Evolutionary conservation across 2,329 filamentous ascomycete genomes (phyloP), one percentile per base, ranked within the genome.

Genomic region (Diplocarpon mali): DNA sequence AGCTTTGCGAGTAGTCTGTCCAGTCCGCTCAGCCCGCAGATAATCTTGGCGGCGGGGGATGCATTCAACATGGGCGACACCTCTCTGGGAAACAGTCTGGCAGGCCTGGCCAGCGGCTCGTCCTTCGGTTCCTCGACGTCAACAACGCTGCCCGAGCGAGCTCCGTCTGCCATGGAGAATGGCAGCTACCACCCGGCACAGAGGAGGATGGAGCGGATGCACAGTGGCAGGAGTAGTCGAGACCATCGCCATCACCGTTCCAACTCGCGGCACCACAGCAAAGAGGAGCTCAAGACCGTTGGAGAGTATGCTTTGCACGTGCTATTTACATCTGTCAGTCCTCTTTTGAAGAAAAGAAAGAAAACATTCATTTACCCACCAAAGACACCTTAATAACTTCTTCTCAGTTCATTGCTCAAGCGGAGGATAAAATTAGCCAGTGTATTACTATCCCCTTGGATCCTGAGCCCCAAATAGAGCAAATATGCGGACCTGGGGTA

Each of bases 241-340:
- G 83, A 88, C 50, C 81, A 86, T 60, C 69, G 73, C 6, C 82
- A 84, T 59, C 79, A 89, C 59, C 75, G 73, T 53, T 75, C 73
- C 31, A 65, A 72, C 47, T 81, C 81, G 40, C 74, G 78, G 44
- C 77, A 82, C 57, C 68, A 72, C 42, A 71, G 80, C 55, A 76
- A 78, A 54, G 77, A 83, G 42, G 86, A 94, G 52, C 77, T 83
- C 53, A 94, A 90, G 65, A 95, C 89, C 0, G 89, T 95, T n/a
- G 89, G 88, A 44, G 92, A 98, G 69, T 96, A 95, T 74, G 92
- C 92, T 15, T 70, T 98, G 49, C 90, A 96, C 65, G 90, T 96
- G 56, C 70, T 98, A 35, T 95, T 96, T 65, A 96, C 92, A 53
- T 88, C 89, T 49, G 82, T 86, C 64, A 65, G 76, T 69, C 44